phyloP scores from a whole-genome alignment of 768 basidiomycete species.

The Serendipita sp. region DNA sequence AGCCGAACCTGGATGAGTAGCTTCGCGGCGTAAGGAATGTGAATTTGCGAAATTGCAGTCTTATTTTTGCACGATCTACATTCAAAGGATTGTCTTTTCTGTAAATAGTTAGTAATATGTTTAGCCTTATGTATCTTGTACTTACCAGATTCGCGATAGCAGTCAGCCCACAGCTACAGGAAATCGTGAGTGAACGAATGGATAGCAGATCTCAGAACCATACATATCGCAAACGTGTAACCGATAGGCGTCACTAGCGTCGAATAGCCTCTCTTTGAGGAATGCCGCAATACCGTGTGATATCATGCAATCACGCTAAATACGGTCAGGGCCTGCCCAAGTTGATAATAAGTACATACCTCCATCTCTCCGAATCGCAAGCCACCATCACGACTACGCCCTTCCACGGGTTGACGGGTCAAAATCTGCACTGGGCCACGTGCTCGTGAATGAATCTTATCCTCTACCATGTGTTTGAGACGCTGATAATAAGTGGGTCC shows the following conservation, averaged over 20 bases:
- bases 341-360: slow-evolving; percentile 14
- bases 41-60: slow-evolving; percentile 79
- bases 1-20: slow-evolving; percentile 73
- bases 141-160: slow-evolving; percentile 90
- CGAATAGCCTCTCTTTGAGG: slow-evolving; percentile 92
- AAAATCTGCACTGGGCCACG: slow-evolving; percentile 95
- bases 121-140: slow-evolving; percentile 10
- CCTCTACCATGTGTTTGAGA: slow-evolving; percentile 99
- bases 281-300: slow-evolving; percentile 98
- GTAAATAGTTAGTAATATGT: slow-evolving; percentile 9
- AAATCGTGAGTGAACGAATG: not conserved
- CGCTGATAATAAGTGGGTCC: slow-evolving; percentile 99
- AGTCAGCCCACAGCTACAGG: slow-evolving; percentile 74
- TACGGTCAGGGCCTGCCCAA: not conserved
- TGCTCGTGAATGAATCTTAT: slow-evolving; percentile 97
- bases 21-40: slow-evolving; percentile 95
- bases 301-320: slow-evolving; percentile 90
- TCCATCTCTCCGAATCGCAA: slow-evolving; percentile 99
- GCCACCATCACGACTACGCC: slow-evolving; percentile 96
- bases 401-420: slow-evolving; percentile 95
- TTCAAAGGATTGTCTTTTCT: slow-evolving; percentile 98
- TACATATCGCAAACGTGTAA: slow-evolving; percentile 94
- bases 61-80: slow-evolving; percentile 97
- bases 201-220: slow-evolving; percentile 21
- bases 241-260: slow-evolving; percentile 84